Evolutionary conservation across 1,284 basidiomycete species (phyloP), one percentile per base, ranked within the genome.

Genomic region (Marasmius sp.): DNA sequence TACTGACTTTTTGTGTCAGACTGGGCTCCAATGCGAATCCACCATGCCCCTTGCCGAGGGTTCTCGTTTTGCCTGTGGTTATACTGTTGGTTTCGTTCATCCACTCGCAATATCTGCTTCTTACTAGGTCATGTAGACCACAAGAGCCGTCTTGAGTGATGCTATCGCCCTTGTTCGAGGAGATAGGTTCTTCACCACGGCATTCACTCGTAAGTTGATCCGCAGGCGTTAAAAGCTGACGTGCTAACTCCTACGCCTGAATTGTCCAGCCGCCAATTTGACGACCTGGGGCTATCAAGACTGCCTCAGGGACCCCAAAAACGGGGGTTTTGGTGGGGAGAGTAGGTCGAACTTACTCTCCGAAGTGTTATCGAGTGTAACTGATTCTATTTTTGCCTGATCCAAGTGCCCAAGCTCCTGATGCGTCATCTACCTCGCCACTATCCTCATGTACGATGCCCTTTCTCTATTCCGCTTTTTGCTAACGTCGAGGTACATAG

Each of bases 231-330:
- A 43, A 27, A 2, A 5, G 27, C 5, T 43, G 41, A 12, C n/a
- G 12, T 43, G 41, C 41, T 43, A 6, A 43, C 41, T 43, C 11
- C n/a, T 12, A 43, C 11, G n/a, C 11, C 11, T 12, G 3, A 2
- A 43, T 43, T 43, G n/a, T 2, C n/a, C 41, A 43, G 41, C 78
- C 7, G 65, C 70, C n/a, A 81, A 81, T 61, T 66, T 85, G 51
- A 86, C 84, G 0, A 72, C 78, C 1, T 83, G 81, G 81, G 81
- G 81, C 27, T 81, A 73, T 68, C 70, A 78, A 41, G 81, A 83
- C 60, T 78, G 74, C 56, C 68, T 71, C 18, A 73, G 77, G 37
- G 72, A 80, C 58, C 71, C 71, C 43, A 66, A 76, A 57, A 79
- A 80, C 60, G 75, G 76, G 22, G 76, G 71, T 12, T 68, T 68